These are phyloP conservation scores for Lichtheimia hyalospora DNA, from an alignment of 371 early-diverging fungal species.

Conservation along the genomic window DNA sequence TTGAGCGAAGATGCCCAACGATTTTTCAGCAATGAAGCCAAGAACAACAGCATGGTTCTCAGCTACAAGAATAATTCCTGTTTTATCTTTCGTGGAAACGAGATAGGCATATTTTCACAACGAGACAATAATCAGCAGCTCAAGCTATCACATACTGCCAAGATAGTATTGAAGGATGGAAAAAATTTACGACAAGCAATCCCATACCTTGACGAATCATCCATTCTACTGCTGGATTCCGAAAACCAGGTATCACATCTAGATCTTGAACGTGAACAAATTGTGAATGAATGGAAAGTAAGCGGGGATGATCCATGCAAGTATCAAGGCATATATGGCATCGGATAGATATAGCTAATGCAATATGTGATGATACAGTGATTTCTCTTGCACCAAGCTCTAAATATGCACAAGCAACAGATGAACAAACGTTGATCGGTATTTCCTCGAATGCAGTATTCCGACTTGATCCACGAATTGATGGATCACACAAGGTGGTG, in stretches of 20 bases:
- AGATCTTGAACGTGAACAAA: not conserved
- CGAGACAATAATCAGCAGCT: too few relatives aligned
- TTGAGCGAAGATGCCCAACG: not conserved
- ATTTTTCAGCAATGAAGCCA: not conserved
- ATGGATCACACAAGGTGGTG: not conserved
- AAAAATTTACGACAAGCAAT: not conserved
- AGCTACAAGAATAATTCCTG: not conserved
- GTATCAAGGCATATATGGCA: not conserved
- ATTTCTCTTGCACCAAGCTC: conserved; percentile 1
- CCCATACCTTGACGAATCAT: not conserved
- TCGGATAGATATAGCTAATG: not conserved
- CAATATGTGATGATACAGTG: not conserved
- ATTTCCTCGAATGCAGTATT: not conserved
- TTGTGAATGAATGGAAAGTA: not conserved
- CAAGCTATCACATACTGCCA: too few relatives aligned
- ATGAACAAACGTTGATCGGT: not conserved
- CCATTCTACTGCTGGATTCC: not conserved
- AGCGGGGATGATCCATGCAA: not conserved
- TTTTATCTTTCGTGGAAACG: not conserved
- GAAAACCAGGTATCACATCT: not conserved
- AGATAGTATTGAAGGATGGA: too few relatives aligned
- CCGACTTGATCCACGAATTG: not conserved
- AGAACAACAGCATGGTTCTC: not conserved
- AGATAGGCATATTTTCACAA: not conserved
- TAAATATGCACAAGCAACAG: not conserved